phyloP scores from a whole-genome alignment of 2,329 filamentous ascomycete genomes.

The Colletotrichum australisinense region DNA sequence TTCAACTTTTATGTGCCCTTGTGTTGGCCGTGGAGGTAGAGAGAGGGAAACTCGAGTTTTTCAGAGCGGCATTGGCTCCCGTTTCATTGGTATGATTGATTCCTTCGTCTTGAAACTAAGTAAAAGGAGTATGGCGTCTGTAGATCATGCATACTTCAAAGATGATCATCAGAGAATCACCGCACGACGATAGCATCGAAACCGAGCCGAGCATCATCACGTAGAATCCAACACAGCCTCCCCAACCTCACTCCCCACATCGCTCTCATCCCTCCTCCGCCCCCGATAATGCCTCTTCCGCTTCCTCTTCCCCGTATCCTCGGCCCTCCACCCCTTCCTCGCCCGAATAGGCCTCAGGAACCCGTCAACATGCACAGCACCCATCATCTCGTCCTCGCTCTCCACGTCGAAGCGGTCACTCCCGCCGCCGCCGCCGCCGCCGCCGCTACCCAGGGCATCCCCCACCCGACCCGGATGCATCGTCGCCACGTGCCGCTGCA shows the following conservation, averaged over 20 bases:
- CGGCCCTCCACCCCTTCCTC: constrained; percentile 55
- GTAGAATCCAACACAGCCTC: constrained; percentile 24
- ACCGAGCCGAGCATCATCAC: background rate
- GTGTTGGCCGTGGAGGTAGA: too few relatives aligned
- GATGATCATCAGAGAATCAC: too few relatives aligned
- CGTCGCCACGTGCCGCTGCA: constrained; percentile 51
- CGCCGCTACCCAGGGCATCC: constrained; percentile 40
- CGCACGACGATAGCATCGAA: too few relatives aligned
- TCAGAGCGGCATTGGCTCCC: too few relatives aligned
- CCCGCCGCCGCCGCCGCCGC: too few relatives aligned
- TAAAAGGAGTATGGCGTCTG: too few relatives aligned
- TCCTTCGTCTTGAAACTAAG: too few relatives aligned
- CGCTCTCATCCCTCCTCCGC: constrained; percentile 17
- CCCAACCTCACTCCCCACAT: background rate
- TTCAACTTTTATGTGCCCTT: too few relatives aligned
- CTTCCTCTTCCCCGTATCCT: constrained; percentile 29
- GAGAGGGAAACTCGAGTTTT: too few relatives aligned
- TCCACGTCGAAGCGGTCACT: constrained; percentile 44
- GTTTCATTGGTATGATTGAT: too few relatives aligned
- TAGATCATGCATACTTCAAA: too few relatives aligned
- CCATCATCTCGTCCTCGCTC: constrained; percentile 66
- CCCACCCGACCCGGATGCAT: constrained; percentile 52
- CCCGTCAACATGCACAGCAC: constrained; percentile 75
- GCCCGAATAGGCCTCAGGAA: constrained; percentile 69
- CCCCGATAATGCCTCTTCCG: constrained; percentile 31